Conservation (phyloP, 2,329 filamentous ascomycete genomes). For the Elsinoe arachidis region DNA sequence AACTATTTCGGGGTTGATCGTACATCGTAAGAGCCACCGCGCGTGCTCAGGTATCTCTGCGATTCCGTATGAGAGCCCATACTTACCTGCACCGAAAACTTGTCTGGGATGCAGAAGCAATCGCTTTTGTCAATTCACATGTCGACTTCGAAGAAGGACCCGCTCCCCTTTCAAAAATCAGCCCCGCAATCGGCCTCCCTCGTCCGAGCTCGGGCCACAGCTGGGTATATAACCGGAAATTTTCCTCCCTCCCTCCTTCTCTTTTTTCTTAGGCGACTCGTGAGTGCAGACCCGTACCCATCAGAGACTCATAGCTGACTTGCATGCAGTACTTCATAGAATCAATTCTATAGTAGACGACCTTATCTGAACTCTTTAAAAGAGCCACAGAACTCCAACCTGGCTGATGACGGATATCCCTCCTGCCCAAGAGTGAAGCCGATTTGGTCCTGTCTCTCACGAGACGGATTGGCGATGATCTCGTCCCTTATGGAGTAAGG, state of each 20-base stretch:
- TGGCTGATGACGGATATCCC: slow-evolving; percentile 86
- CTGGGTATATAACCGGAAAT: slow-evolving; percentile 8
- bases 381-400: slow-evolving; percentile 88
- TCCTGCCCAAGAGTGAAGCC: slow-evolving; percentile 79
- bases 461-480: slow-evolving; percentile 18
- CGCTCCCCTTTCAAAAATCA: background rate
- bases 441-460: slow-evolving; percentile 11
- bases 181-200: background rate
- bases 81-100: background rate
- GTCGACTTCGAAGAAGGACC: too few relatives aligned
- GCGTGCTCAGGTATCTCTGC: slow-evolving; percentile 54
- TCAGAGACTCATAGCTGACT: background rate
- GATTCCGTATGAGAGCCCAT: slow-evolving; percentile 42
- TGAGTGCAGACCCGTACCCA: background rate
- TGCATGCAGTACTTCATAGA: slow-evolving; percentile 43
- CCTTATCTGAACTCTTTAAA: slow-evolving; percentile 84
- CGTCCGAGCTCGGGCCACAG: background rate
- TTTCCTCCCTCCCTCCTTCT: slow-evolving; percentile 14
- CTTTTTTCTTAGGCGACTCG: slow-evolving; percentile 18
- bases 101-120: background rate
- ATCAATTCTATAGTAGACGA: slow-evolving; percentile 99
- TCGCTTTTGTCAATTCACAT: background rate
- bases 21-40: slow-evolving; percentile 56
- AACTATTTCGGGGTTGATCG: slow-evolving; percentile 21
- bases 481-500: slow-evolving; percentile 16